Evolutionary conservation across 2,329 filamentous ascomycete species (phyloP), one percentile per base, ranked within the genome.

Genomic region (Sporothrix sp.): DNA sequence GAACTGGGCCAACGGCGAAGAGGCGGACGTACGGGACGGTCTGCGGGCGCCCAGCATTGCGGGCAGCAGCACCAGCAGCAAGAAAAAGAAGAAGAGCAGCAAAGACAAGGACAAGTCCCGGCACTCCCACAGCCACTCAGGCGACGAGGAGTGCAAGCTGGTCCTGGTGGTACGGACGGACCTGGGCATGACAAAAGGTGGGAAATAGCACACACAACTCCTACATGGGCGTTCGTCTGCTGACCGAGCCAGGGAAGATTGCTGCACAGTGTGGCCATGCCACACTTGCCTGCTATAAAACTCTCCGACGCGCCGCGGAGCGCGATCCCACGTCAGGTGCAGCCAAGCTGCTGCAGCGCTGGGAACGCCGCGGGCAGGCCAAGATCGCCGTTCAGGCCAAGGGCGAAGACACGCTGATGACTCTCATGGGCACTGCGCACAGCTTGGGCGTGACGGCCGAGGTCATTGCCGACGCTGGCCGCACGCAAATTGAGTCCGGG

Each of bases 201-300:
- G 11, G 14, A n/a, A n/a, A n/a, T n/a, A n/a, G n/a, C n/a, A n/a
- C n/a, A n/a, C n/a, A n/a, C n/a, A n/a, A n/a, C n/a, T n/a, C n/a
- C n/a, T n/a, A n/a, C n/a, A n/a, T n/a, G n/a, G n/a, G n/a, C 11
- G 9, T 32, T 16, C 32, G 11, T 7, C 27, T 14, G 30, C 10
- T 40, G 23, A 18, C n/a, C 32, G 11, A 33, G 4, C 40, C 57
- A 95, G 91, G 91, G 61, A 98, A 98, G 75, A 96, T 97, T 61
- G 93, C 88, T 52, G 93, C 93, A 7, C 93, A 97, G 69, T 91
- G 86, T 69, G 86, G 84, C 45, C 93, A 97, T 68, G 93, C 93
- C n/a, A 95, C 91, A 3, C 82, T 98, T 51, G 90, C 91, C 50
- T 97, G 91, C 78, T 98, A 95, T 81, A 97, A 96, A 71, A 72